phyloP scores from a whole-genome alignment of 2,329 filamentous ascomycete species.

The Geoglossum cookeanum region DNA sequence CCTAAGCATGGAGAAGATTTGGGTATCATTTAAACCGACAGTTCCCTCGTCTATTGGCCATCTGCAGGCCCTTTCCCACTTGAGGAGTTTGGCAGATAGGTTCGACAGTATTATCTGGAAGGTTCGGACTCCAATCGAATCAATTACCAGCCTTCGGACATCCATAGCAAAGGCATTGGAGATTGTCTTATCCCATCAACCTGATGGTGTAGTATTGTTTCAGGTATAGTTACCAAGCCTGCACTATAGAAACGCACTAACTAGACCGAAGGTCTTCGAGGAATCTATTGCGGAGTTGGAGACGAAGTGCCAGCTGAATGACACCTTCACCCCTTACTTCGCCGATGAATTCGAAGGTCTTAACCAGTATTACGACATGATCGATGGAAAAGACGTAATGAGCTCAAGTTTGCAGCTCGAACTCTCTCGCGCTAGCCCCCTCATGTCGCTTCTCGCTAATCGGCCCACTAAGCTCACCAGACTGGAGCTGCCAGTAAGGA shows the following conservation, averaged over 20 bases:
- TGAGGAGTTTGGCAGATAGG: constrained; percentile 26
- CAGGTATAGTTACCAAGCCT: background rate
- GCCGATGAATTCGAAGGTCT: constrained; percentile 26
- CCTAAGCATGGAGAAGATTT: constrained; percentile 60
- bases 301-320: background rate
- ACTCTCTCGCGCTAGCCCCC: background rate
- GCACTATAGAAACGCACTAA: constrained; percentile 6
- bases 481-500: background rate
- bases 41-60: constrained; percentile 24
- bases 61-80: constrained; percentile 20
- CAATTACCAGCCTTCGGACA: constrained; percentile 19
- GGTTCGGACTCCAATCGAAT: constrained; percentile 15
- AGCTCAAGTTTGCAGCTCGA: background rate
- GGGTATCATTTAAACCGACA: constrained; percentile 49
- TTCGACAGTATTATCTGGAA: constrained; percentile 25
- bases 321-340: constrained; percentile 22
- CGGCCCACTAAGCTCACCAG: background rate
- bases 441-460: background rate
- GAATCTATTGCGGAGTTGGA: constrained; percentile 16
- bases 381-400: background rate
- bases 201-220: constrained; percentile 9
- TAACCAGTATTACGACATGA: constrained; percentile 24
- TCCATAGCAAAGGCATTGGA: constrained; percentile 17
- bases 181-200: constrained; percentile 15
- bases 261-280: constrained; percentile 16